Conservation (phyloP, 139 green algal species). For the Nannochloris sp. region DNA sequence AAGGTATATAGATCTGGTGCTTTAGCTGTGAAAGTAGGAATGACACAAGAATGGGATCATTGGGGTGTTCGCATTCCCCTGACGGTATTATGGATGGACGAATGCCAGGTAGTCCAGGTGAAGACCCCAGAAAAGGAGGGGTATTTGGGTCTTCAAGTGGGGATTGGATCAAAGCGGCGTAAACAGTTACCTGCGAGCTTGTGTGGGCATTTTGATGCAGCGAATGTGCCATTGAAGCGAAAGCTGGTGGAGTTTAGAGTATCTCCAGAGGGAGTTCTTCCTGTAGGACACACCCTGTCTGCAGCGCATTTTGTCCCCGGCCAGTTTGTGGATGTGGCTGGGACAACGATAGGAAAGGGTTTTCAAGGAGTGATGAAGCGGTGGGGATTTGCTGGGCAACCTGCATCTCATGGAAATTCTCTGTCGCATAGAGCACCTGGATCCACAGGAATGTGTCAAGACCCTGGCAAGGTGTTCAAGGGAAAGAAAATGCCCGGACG, state of each 20-base stretch:
- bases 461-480: slow-evolving; percentile 87
- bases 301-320: slow-evolving; percentile 83
- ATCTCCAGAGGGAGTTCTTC: slow-evolving; percentile 71
- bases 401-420: slow-evolving; percentile 83
- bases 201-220: slow-evolving; percentile 20
- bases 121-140: slow-evolving; percentile 65
- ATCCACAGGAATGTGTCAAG: slow-evolving; percentile 53
- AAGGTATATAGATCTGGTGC: slow-evolving; percentile 49
- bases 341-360: slow-evolving; percentile 88
- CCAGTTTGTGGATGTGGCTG: slow-evolving; percentile 88
- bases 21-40: slow-evolving; percentile 90
- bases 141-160: slow-evolving; percentile 75
- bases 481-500: slow-evolving; percentile 96
- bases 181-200: slow-evolving; percentile 54
- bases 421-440: slow-evolving; percentile 62
- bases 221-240: slow-evolving; percentile 58
- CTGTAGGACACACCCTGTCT: slow-evolving; percentile 63
- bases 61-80: slow-evolving; percentile 75
- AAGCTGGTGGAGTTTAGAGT: slow-evolving; percentile 81
- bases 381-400: slow-evolving; percentile 77
- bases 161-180: slow-evolving; percentile 47
- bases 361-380: slow-evolving; percentile 94
- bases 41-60: slow-evolving; percentile 95
- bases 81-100: slow-evolving; percentile 94
- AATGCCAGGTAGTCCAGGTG: slow-evolving; percentile 83